These are phyloP conservation scores for Uronychia setigera DNA, from an alignment of 73 alveolate species.

Conservation along the genomic window DNA sequence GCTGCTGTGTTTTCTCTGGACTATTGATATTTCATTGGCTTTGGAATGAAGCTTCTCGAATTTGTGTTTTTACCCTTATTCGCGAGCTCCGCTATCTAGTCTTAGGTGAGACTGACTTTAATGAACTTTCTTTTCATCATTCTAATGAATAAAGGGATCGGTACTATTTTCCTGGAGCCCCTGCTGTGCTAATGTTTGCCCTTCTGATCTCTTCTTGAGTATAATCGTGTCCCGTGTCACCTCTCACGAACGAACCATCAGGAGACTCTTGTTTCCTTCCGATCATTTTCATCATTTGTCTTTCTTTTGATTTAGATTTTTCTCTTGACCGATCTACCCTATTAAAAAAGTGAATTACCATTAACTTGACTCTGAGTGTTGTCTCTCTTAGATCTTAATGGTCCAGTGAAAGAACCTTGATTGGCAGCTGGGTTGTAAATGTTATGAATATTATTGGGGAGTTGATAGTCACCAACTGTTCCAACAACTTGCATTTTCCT, in stretches of 20 bases:
- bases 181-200: background rate
- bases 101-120: background rate
- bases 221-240: background rate
- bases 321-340: background rate
- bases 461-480: background rate
- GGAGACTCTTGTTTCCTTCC: background rate
- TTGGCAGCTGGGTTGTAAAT: background rate
- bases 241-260: background rate
- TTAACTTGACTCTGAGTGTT: background rate
- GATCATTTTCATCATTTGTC: background rate
- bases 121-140: background rate
- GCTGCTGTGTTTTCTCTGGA: constrained; percentile 1
- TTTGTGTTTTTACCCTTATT: background rate
- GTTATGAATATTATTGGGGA: background rate
- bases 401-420: background rate
- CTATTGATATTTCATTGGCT: background rate
- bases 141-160: background rate
- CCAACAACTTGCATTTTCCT: background rate
- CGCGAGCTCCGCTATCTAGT: constrained; percentile 4
- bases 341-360: background rate
- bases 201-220: background rate
- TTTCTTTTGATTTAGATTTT: background rate
- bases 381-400: background rate
- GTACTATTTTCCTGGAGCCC: background rate
- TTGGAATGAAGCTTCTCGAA: background rate